Evolutionary conservation across 768 basidiomycete species (phyloP).

Genomic region (Leccinum incarnatum): DNA sequence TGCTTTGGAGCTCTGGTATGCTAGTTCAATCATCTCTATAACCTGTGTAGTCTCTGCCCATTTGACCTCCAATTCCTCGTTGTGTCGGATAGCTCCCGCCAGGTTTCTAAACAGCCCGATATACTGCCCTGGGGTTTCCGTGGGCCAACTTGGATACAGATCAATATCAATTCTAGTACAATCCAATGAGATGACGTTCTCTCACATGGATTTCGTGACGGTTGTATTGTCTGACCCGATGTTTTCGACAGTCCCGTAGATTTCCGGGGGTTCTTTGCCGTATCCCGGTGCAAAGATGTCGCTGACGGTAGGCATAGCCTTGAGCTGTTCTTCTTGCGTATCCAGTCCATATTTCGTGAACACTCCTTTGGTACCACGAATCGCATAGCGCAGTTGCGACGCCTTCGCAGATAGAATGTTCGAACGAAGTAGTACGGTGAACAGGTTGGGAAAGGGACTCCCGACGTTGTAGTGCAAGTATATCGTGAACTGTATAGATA

Average conservation of each 20-base stretch:
- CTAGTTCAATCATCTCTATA: conserved; percentile 77
- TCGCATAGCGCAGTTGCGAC: conserved; percentile 65
- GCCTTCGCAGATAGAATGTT: conserved; percentile 66
- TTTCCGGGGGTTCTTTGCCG: conserved; percentile 60
- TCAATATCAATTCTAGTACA: conserved; percentile 17
- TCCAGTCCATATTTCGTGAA: conserved; percentile 78
- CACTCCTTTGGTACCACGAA: conserved; percentile 70
- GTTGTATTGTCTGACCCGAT: conserved; percentile 42
- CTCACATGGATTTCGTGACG: conserved; percentile 32
- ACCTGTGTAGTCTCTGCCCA: conserved; percentile 72
- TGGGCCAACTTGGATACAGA: conserved; percentile 54
- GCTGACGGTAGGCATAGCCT: conserved; percentile 46
- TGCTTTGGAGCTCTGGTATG: conserved; percentile 61
- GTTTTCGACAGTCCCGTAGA: conserved; percentile 63
- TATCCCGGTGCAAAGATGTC: conserved; percentile 46
- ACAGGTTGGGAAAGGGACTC: conserved; percentile 43
- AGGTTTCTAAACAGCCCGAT: conserved; percentile 62
- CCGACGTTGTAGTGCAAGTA: conserved; percentile 48
- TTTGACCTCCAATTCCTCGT: conserved; percentile 55
- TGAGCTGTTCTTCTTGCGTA: conserved; percentile 76
- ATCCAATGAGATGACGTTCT: conserved; percentile 26
- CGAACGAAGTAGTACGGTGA: conserved; percentile 67
- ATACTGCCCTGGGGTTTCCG: conserved; percentile 56
- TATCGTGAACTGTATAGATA: conserved; percentile 45
- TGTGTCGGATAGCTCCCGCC: conserved; percentile 56